Percentiles rank a stretch among this genome's conserved stretches.
phyloP scores from a whole-genome alignment of 1,139 yeast genomes.

The Pichia sp. region DNA sequence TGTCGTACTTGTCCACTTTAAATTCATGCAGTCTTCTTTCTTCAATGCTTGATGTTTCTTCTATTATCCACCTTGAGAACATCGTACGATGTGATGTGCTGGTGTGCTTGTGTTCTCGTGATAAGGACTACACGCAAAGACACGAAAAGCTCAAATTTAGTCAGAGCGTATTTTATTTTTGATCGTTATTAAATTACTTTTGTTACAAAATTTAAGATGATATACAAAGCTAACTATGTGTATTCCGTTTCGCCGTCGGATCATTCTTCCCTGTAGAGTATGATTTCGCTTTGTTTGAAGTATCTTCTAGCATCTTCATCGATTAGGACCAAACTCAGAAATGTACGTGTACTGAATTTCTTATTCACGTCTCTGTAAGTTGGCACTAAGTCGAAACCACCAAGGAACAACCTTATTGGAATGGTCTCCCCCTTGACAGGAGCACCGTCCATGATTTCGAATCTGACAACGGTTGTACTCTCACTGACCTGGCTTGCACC shows the following conservation, averaged over 20 bases:
- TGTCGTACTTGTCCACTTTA: not conserved
- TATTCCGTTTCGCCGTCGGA: too few species aligned
- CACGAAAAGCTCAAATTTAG: too few species aligned
- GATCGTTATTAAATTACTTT: too few species aligned
- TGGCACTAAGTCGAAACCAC: slow-evolving; percentile 92
- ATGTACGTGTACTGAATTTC: slow-evolving; percentile 81
- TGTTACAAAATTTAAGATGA: not conserved
- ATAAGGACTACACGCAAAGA: too few species aligned
- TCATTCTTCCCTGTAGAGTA: slow-evolving; percentile 61
- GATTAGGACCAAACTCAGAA: slow-evolving; percentile 81
- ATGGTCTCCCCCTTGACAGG: slow-evolving; percentile 98
- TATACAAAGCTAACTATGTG: slow-evolving; percentile 6
- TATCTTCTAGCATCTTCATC: slow-evolving; percentile 97
- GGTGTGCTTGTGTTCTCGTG: too few species aligned
- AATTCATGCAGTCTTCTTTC: not conserved
- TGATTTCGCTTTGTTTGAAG: slow-evolving; percentile 91
- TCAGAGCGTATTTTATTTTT: too few species aligned
- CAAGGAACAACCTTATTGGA: slow-evolving; percentile 85
- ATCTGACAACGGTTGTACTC: slow-evolving; percentile 81
- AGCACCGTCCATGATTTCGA: slow-evolving; percentile 98
- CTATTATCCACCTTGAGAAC: not conserved
- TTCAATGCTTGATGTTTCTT: not conserved
- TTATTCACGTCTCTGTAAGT: slow-evolving; percentile 83
- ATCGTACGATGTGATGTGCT: too few species aligned
- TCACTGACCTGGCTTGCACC: slow-evolving; percentile 82